phyloP scores from a whole-genome alignment of 202 grass and related monocot species.

The Schoenoplectus triqueter region DNA sequence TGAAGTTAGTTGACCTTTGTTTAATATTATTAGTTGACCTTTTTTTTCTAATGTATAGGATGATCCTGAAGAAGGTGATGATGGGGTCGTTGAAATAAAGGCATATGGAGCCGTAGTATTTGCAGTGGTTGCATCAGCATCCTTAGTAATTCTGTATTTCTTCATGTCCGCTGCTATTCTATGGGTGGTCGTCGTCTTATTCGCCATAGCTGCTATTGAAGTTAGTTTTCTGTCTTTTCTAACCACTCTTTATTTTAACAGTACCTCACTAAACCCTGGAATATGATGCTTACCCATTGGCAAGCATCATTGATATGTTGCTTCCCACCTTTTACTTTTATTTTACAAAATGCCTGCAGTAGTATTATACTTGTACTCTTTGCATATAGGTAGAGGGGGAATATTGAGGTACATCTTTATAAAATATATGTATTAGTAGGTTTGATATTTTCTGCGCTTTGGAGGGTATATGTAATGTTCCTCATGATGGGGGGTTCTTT shows the following conservation, averaged over 20 bases:
- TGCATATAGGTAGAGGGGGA: background rate
- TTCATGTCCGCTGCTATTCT: constrained; percentile 81
- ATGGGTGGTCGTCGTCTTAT: constrained; percentile 74
- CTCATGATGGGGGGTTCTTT: constrained; percentile 29
- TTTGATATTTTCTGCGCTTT: background rate
- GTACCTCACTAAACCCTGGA: background rate
- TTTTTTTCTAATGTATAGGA: constrained; percentile 34
- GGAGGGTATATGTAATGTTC: background rate
- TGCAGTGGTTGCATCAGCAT: constrained; percentile 65
- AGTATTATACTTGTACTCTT: background rate
- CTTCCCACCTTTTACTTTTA: background rate
- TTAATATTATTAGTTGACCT: background rate
- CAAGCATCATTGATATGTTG: background rate
- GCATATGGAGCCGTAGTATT: constrained; percentile 69
- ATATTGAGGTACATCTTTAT: background rate
- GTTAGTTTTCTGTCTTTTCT: constrained; percentile 35
- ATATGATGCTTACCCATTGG: background rate
- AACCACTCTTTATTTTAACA: constrained; percentile 11
- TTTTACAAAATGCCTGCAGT: background rate
- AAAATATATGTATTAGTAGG: background rate
- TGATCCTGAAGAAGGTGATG: constrained; percentile 51
- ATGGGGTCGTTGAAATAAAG: constrained; percentile 75
- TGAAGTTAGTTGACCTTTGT: no score
- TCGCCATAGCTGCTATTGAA: constrained; percentile 72
- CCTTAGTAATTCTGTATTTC: constrained; percentile 87